phyloP scores from a whole-genome alignment of 768 basidiomycete species.

The Suillus lakei region DNA sequence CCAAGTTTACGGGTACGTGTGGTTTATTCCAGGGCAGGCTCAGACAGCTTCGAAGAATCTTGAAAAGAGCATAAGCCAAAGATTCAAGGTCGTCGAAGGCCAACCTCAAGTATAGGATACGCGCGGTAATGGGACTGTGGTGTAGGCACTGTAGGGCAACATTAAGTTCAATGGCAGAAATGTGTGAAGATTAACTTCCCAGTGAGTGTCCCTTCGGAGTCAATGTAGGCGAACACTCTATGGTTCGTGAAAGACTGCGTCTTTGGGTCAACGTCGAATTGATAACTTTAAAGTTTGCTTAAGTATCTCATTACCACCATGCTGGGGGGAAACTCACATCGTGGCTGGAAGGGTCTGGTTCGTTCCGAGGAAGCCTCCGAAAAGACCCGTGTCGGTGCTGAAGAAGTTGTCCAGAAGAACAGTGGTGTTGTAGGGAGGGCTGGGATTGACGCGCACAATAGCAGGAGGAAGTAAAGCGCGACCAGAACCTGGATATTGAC shows the following conservation, averaged over 20 bases:
- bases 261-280: constrained; percentile 60
- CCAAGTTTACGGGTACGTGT: not conserved
- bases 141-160: too few species aligned
- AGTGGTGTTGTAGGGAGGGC: constrained; percentile 65
- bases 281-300: constrained; percentile 49
- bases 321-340: constrained; percentile 15
- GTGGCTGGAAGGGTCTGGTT: too few species aligned
- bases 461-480: constrained; percentile 65
- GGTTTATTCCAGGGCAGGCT: not conserved
- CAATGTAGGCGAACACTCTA: constrained; percentile 64
- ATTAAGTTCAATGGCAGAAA: too few species aligned
- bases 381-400: constrained; percentile 28
- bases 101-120: constrained; percentile 12
- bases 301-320: not conserved
- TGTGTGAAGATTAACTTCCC: constrained; percentile 59
- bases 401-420: constrained; percentile 79
- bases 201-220: constrained; percentile 61
- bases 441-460: constrained; percentile 67
- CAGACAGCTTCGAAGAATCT: not conserved
- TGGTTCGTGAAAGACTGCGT: constrained; percentile 58
- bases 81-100: constrained; percentile 17
- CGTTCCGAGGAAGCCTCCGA: constrained; percentile 20
- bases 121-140: constrained; percentile 6
- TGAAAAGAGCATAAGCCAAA: not conserved
- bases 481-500: constrained; percentile 68